Conservation (phyloP, 2,329 filamentous ascomycete genomes). For the Hymenoscyphus fructigenus region DNA sequence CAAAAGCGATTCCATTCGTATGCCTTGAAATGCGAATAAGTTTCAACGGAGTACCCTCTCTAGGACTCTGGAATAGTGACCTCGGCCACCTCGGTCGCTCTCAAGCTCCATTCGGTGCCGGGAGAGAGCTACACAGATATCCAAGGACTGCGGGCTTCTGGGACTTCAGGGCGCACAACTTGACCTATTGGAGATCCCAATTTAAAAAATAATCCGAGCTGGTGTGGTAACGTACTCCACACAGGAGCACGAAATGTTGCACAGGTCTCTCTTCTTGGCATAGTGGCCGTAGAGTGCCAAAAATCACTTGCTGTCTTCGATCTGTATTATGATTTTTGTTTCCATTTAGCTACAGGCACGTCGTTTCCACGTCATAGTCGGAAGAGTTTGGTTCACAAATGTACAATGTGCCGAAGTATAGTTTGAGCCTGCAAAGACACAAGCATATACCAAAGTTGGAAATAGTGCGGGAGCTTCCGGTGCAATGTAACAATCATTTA, state of each 20-base stretch:
- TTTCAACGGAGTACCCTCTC: too few relatives aligned
- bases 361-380: constrained; percentile 1
- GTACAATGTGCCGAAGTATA: not conserved
- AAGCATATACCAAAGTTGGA: not conserved
- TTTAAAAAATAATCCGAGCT: not conserved
- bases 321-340: not conserved
- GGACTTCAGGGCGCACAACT: not conserved
- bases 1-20: too few relatives aligned
- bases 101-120: not conserved
- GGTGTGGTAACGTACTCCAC: not conserved
- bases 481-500: not conserved
- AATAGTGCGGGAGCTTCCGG: not conserved
- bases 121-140: not conserved
- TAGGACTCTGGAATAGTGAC: not conserved
- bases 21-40: too few relatives aligned
- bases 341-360: not conserved
- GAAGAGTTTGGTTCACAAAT: not conserved
- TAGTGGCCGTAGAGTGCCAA: not conserved
- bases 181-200: not conserved
- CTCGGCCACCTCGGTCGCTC: not conserved
- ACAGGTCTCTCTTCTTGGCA: not conserved
- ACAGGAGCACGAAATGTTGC: not conserved
- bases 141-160: not conserved
- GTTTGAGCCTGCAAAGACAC: not conserved
- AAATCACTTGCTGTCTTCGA: too few relatives aligned